These are phyloP conservation scores for Scedosporium aurantiacum DNA, from an alignment of 2,329 filamentous ascomycete species.

Conservation along the genomic window DNA sequence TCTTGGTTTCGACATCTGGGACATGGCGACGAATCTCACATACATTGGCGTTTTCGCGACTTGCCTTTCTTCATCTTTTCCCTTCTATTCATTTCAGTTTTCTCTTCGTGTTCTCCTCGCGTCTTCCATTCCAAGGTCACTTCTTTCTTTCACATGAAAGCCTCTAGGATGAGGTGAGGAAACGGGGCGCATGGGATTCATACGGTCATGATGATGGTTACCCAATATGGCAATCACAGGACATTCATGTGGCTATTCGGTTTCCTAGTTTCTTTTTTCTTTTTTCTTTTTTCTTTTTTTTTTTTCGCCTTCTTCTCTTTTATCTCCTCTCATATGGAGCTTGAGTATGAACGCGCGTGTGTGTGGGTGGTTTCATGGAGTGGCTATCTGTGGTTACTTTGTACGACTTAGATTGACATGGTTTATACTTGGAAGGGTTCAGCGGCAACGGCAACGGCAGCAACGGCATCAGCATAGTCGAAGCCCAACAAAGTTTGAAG, in stretches of 20 bases:
- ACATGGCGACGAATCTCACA: not conserved
- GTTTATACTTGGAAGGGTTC: too few relatives aligned
- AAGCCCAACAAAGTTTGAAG: too few relatives aligned
- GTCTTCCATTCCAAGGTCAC: not conserved
- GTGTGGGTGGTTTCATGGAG: too few relatives aligned
- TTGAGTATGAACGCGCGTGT: too few relatives aligned
- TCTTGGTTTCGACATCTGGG: not conserved
- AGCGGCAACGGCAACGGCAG: too few relatives aligned
- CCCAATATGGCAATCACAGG: not conserved
- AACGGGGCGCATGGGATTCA: not conserved
- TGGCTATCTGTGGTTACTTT: too few relatives aligned
- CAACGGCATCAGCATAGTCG: too few relatives aligned
- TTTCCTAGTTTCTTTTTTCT: not conserved
- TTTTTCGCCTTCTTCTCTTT: not conserved
- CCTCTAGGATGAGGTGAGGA: not conserved
- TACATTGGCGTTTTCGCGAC: not conserved
- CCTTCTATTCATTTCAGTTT: not conserved
- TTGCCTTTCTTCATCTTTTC: not conserved
- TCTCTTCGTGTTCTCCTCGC: not conserved
- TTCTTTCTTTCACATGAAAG: not conserved
- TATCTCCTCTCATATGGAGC: not conserved
- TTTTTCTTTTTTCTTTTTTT: not conserved
- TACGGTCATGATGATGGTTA: not conserved
- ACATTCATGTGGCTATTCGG: not conserved
- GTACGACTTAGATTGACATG: too few relatives aligned